Evolutionary conservation across 495 filamentous ascomycete genomes (phyloP), one percentile per base, ranked within the genome.

Genomic region (Neurospora intermedia): DNA sequence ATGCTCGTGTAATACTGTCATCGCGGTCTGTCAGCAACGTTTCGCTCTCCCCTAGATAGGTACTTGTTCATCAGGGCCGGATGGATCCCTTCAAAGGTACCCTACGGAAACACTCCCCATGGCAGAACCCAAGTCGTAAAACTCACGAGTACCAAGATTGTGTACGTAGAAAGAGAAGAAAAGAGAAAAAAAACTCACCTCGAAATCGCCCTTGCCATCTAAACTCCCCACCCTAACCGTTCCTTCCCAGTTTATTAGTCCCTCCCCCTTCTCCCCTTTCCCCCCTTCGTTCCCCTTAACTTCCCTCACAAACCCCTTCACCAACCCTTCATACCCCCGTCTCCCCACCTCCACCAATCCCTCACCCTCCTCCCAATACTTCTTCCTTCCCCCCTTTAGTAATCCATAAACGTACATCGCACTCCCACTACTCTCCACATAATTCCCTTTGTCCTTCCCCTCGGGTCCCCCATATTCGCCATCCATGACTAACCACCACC

Each of bases 401-500:
- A 87, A 79, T 5, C 83, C 85, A 77, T 87, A 88, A 8, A 83
- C 82, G 76, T 89, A 89, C 87, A 91, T 89, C 6, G 88, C 88
- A 16, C 84, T 87, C 15, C 82, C 87, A 70, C 86, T 88, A 54
- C 84, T 85, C 79, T 91, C 88, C 71, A 91, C 87, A 71, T 89
- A 91, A 72, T 91, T 91, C 1, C 86, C 86, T 85, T 70, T 83
- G 70, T 7, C 75, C 76, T 0, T 48, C 0, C 45, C 45, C 4
- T 20, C 11, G 9, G 0, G 0, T 0, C 84, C 84, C 0, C 84
- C 81, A 45, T 78, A 80, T 43, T 77, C 75, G 69, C 81, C 78
- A 59, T 81, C 83, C 85, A 90, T 86, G 18, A 89, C 82, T 39
- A 89, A 77, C 88, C 88, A 91, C 89, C 89, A 90, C n/a, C 85